Percentiles rank a stretch among this genome's conserved stretches.
Evolutionary conservation across 352 stramenopile species (phyloP).

Genomic region (Phytophthora pini): DNA sequence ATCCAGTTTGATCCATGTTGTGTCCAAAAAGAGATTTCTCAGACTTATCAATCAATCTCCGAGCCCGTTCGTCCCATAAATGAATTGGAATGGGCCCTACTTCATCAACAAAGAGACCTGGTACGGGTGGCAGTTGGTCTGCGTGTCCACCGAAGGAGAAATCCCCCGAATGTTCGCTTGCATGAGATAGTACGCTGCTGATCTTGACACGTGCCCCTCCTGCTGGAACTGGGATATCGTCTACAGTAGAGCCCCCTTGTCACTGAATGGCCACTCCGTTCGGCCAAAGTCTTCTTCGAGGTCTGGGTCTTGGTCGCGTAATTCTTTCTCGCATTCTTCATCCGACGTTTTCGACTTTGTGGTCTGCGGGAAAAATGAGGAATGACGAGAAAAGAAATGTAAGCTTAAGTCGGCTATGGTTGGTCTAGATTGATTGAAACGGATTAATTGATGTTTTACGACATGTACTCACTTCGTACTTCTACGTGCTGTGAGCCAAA

Average conservation of each 20-base stretch:
- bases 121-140: conserved; percentile 3
- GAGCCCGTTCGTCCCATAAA: conserved; percentile 3
- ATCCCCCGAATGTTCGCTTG: conserved; percentile 1
- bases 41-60: conserved; percentile 12
- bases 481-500: no score
- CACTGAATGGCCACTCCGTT: conserved; percentile 1
- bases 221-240: not conserved
- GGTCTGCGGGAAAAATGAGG: no score
- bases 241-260: not conserved
- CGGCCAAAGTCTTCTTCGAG: conserved; percentile 4
- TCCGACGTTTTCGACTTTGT: not conserved
- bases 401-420: no score
- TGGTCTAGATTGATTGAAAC: no score
- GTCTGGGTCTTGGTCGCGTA: not conserved
- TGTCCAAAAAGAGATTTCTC: conserved; percentile 37
- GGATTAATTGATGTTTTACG: no score
- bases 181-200: conserved; percentile 19
- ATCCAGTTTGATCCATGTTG: conserved; percentile 18
- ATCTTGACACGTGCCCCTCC: conserved; percentile 3
- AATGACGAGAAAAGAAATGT: no score
- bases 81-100: conserved; percentile 27
- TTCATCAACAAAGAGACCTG: conserved; percentile 21
- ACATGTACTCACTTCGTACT: no score
- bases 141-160: conserved; percentile 22
- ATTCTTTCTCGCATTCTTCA: not conserved